Conservation (phyloP, 139 green algal genomes). For the Microglena sp. region DNA sequence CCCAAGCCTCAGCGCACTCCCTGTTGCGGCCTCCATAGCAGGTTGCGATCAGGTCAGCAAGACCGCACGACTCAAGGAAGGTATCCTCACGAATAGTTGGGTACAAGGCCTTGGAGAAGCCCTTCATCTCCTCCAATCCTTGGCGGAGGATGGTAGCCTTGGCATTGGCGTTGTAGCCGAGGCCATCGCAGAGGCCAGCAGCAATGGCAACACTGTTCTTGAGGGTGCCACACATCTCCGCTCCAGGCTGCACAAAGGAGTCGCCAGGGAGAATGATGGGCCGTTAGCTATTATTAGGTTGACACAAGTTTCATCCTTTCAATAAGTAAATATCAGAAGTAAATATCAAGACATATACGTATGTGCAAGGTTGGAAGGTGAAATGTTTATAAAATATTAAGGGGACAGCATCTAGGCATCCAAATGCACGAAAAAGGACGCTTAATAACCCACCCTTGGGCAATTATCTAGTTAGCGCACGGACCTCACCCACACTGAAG, state of each 20-base stretch:
- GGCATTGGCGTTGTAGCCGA: constrained; percentile 53
- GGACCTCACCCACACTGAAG: too few relatives aligned
- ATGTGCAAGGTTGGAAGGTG: too few relatives aligned
- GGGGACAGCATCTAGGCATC: too few relatives aligned
- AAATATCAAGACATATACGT: too few relatives aligned
- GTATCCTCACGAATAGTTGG: constrained; percentile 55
- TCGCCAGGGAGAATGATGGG: too few relatives aligned
- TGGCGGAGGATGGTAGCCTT: constrained; percentile 55
- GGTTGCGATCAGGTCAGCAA: constrained; percentile 66
- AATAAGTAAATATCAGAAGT: too few relatives aligned
- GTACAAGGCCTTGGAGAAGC: constrained; percentile 35
- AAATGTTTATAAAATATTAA: too few relatives aligned
- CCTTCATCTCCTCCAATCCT: constrained; percentile 2
- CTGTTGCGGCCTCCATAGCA: constrained; percentile 69
- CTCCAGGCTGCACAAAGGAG: constrained; percentile 7
- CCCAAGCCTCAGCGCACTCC: constrained; percentile 30
- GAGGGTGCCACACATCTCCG: constrained; percentile 67
- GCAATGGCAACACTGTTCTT: constrained; percentile 75
- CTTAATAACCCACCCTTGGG: too few relatives aligned
- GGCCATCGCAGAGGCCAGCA: constrained; percentile 59
- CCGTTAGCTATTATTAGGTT: too few relatives aligned
- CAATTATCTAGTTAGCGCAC: too few relatives aligned
- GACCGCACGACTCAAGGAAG: constrained; percentile 58
- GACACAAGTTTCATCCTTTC: too few relatives aligned
- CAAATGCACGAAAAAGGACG: too few relatives aligned